Percentiles rank a stretch among this genome's conserved stretches.
phyloP scores from a whole-genome alignment of 83 land plant genomes.

The Picea engelmannii region DNA sequence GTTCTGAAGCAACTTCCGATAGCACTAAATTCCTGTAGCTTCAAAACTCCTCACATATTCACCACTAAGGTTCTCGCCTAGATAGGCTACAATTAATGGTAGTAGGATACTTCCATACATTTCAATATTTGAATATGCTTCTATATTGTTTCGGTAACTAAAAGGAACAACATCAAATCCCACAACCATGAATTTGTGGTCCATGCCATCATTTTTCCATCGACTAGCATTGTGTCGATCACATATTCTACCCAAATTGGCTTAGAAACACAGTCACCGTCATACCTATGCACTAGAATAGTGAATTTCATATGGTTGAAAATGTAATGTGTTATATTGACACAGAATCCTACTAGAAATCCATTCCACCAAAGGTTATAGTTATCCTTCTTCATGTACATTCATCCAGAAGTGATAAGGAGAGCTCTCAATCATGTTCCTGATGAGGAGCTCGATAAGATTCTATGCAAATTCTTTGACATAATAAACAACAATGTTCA shows the following conservation, averaged over 20 bases:
- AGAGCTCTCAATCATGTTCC: too few relatives aligned
- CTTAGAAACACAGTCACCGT: conserved; percentile 46
- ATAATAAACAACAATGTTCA: too few relatives aligned
- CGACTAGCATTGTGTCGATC: conserved; percentile 37
- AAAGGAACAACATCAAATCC: conserved; percentile 66
- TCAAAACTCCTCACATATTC: too few relatives aligned
- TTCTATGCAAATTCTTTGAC: too few relatives aligned
- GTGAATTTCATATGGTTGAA: conserved; percentile 79
- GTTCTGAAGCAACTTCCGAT: too few relatives aligned
- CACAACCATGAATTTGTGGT: conserved; percentile 58
- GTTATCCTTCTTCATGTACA: conserved; percentile 49
- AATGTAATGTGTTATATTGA: conserved; percentile 40
- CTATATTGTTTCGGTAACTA: conserved; percentile 30
- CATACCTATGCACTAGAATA: conserved; percentile 72
- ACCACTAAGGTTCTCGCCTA: conserved; percentile 4
- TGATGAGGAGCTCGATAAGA: too few relatives aligned
- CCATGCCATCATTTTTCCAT: conserved; percentile 10
- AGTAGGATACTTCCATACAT: conserved; percentile 41
- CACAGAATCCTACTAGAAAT: conserved; percentile 54
- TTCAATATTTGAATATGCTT: conserved; percentile 27
- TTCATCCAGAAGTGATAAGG: too few relatives aligned
- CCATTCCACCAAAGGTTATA: conserved; percentile 59
- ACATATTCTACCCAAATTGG: conserved; percentile 66
- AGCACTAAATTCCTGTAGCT: too few relatives aligned
- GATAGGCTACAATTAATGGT: conserved; percentile 31